Evolutionary conservation across 75 land plant genomes (phyloP).

Genomic region (Larix kaempferi): DNA sequence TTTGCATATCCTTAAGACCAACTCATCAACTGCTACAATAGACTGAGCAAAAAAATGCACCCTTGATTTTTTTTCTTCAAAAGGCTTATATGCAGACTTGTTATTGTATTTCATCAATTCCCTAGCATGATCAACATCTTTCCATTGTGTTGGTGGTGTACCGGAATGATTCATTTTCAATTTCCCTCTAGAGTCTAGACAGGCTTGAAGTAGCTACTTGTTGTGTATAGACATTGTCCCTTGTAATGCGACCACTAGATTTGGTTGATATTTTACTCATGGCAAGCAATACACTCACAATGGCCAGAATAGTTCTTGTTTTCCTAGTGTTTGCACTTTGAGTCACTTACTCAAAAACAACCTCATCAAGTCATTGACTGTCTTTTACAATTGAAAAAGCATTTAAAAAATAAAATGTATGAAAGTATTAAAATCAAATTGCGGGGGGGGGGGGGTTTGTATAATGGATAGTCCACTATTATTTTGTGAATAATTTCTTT

Average conservation of each 20-base stretch:
- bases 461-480: slow-evolving; percentile 68
- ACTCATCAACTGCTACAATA: slow-evolving; percentile 96
- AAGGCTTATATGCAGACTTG: slow-evolving; percentile 14
- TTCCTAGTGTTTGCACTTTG: slow-evolving; percentile 81
- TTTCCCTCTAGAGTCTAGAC: not conserved
- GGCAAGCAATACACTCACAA: slow-evolving; percentile 77
- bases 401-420: not conserved
- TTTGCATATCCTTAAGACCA: slow-evolving; percentile 72
- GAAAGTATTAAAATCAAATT: slow-evolving; percentile 36
- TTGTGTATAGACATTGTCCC: slow-evolving; percentile 2
- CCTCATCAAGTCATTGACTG: not conserved
- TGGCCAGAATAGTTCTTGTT: slow-evolving; percentile 87
- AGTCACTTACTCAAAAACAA: not conserved
- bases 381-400: not conserved
- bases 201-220: not conserved
- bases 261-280: slow-evolving; percentile 3
- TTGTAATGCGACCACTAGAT: not conserved
- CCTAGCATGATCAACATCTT: slow-evolving; percentile 83
- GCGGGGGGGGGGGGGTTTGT: slow-evolving; percentile 99
- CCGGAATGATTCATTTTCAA: slow-evolving; percentile 34
- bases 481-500: slow-evolving; percentile 13
- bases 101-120: slow-evolving; percentile 39
- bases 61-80: slow-evolving; percentile 33
- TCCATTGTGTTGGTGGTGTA: slow-evolving; percentile 89
- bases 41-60: slow-evolving; percentile 96